Percentiles rank a stretch among this genome's conserved stretches.
Conservation (phyloP, 2,329 filamentous ascomycete species). For the Juglanconis sp. region DNA sequence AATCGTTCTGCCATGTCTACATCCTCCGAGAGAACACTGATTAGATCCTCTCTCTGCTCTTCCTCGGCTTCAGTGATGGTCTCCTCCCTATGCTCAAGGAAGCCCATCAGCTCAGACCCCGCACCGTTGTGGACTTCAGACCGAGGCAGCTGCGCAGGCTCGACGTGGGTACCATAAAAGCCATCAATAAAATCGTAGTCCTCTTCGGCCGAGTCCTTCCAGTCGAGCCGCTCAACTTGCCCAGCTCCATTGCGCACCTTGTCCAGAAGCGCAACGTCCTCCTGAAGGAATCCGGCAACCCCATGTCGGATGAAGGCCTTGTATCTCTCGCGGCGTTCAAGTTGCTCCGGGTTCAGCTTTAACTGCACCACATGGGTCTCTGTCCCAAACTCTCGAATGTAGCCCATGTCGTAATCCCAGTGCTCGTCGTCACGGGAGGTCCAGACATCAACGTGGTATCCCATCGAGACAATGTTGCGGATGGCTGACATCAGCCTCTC, state of each 20-base stretch:
- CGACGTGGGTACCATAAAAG: neutral
- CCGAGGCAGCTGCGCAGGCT: neutral
- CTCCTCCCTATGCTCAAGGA: constrained; percentile 15
- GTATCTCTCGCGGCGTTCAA: constrained; percentile 8
- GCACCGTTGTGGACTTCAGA: neutral
- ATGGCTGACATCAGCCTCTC: constrained; percentile 1
- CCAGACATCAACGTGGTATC: constrained; percentile 13
- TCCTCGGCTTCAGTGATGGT: neutral
- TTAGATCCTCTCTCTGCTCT: neutral
- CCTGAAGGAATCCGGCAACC: constrained; percentile 9
- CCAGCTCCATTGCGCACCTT: neutral
- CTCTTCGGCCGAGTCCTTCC: neutral
- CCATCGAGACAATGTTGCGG: neutral
- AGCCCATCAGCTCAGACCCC: constrained; percentile 1
- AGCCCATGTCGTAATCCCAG: neutral
- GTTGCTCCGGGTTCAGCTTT: neutral
- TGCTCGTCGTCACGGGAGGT: neutral
- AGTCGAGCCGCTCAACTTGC: neutral
- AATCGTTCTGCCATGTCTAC: neutral
- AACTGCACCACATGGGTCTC: neutral
- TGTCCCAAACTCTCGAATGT: neutral
- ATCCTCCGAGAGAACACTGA: constrained; percentile 1
- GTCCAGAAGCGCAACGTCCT: neutral
- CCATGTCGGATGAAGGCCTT: constrained; percentile 9
- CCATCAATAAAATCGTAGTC: neutral